A percentile compares a stretch with the other conserved stretches of the same genome.
phyloP scores from a whole-genome alignment of 2,329 filamentous ascomycete species.

The Balansia obtecta region DNA sequence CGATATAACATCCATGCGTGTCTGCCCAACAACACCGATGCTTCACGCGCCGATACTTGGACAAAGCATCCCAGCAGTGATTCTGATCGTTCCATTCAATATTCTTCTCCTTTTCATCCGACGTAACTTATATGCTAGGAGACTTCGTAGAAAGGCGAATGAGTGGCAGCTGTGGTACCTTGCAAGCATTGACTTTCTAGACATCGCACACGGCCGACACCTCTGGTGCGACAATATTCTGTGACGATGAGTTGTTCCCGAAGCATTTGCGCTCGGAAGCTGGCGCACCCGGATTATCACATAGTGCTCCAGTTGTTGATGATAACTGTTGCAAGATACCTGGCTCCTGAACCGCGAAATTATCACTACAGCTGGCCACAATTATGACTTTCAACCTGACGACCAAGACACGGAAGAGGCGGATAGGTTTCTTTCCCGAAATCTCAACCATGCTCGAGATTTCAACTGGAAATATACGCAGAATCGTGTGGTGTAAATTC shows the following conservation, averaged over 20 bases:
- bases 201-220: conserved; percentile 51
- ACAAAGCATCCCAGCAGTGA: conserved; percentile 36
- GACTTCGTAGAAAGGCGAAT: conserved; percentile 42
- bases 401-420: conserved; percentile 19
- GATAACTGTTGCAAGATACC: conserved; percentile 41
- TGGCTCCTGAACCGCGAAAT: conserved; percentile 17
- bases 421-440: conserved; percentile 47
- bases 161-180: conserved; percentile 63
- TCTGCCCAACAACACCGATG: conserved; percentile 49
- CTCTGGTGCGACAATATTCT: conserved; percentile 62
- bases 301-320: conserved; percentile 55
- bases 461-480: conserved; percentile 30
- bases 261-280: not conserved
- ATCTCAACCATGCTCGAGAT: conserved; percentile 51
- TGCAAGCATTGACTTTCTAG: conserved; percentile 48
- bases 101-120: conserved; percentile 55
- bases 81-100: conserved; percentile 49
- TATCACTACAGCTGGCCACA: conserved; percentile 6
- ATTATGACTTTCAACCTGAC: conserved; percentile 10
- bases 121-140: conserved; percentile 57
- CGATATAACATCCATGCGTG: conserved; percentile 51
- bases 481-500: conserved; percentile 18
- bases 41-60: conserved; percentile 35
- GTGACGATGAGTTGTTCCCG: conserved; percentile 49
- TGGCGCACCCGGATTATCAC: conserved; percentile 19